A percentile compares a stretch with the other conserved stretches of the same genome.
Evolutionary conservation across 1,284 basidiomycete genomes (phyloP).

Genomic region (Mycosarcoma maydis): DNA sequence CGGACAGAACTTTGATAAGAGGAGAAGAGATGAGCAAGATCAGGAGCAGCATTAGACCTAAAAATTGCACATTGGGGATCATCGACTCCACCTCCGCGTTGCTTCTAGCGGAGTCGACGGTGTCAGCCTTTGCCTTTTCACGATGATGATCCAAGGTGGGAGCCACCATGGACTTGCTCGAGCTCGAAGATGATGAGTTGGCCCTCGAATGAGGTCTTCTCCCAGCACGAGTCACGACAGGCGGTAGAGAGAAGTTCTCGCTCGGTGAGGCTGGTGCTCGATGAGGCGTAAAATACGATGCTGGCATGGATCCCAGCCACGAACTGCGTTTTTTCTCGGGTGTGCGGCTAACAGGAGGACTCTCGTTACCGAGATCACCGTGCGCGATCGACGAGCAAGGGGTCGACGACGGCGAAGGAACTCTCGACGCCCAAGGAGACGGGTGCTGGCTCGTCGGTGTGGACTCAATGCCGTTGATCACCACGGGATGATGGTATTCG

Average conservation of each 20-base stretch:
- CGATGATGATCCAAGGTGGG: background rate
- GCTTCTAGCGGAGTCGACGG: background rate
- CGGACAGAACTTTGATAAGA: conserved; percentile 44
- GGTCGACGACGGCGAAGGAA: conserved; percentile 14
- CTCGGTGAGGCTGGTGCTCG: too few species aligned
- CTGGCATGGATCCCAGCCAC: conserved; percentile 24
- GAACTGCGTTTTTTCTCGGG: conserved; percentile 22
- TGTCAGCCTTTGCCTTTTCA: background rate
- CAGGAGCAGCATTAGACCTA: conserved; percentile 36
- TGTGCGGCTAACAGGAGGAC: background rate
- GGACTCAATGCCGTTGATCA: conserved; percentile 6
- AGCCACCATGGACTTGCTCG: background rate
- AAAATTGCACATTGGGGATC: conserved; percentile 33
- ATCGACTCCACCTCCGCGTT: background rate
- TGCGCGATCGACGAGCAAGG: conserved; percentile 17
- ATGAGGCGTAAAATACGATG: conserved; percentile 11
- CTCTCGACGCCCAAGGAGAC: conserved; percentile 19
- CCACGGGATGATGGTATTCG: background rate
- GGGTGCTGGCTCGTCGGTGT: conserved; percentile 3
- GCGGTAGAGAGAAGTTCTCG: conserved; percentile 10
- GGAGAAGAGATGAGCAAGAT: conserved; percentile 43
- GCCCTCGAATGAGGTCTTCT: background rate
- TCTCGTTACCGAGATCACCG: background rate
- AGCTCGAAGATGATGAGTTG: conserved; percentile 13
- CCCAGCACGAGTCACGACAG: background rate